Percentiles rank a stretch among this genome's conserved stretches.
Evolutionary conservation across 2,329 filamentous ascomycete genomes (phyloP).

Genomic region (Colletotrichum sansevieriae): DNA sequence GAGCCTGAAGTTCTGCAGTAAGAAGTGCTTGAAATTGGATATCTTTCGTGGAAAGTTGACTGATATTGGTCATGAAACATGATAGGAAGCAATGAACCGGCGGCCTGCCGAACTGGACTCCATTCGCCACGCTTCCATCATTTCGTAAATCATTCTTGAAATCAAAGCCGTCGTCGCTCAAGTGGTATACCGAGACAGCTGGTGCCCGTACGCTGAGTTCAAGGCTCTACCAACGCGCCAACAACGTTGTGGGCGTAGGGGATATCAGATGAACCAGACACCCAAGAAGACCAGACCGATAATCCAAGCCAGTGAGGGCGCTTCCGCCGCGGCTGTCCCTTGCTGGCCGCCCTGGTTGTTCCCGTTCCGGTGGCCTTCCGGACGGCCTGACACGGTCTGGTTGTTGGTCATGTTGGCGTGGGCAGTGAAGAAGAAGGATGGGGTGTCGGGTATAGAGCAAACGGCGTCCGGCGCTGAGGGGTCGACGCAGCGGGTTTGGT

Average conservation of each 20-base stretch:
- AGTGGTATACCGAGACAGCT: neutral
- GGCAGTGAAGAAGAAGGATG: conserved; percentile 63
- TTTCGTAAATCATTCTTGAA: too few relatives aligned
- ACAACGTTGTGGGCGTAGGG: neutral
- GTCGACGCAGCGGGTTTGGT: conserved; percentile 55
- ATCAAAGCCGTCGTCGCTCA: neutral
- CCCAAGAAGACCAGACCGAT: conserved; percentile 9
- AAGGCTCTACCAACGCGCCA: neutral
- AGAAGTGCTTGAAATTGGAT: too few relatives aligned
- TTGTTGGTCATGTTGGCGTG: conserved; percentile 61
- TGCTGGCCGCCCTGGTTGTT: neutral
- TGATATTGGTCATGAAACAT: neutral
- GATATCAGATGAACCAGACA: conserved; percentile 22
- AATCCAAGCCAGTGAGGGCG: conserved; percentile 18
- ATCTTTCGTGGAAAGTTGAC: neutral
- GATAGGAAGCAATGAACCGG: neutral
- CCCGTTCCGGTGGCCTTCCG: neutral
- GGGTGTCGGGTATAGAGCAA: conserved; percentile 65
- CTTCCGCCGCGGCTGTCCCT: neutral
- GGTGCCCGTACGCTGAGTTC: neutral
- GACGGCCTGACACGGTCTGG: conserved; percentile 55
- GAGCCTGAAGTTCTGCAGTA: too few relatives aligned
- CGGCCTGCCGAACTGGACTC: neutral
- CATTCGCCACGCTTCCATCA: conserved; percentile 13
- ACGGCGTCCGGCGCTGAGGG: conserved; percentile 53